A percentile compares a stretch with the other conserved stretches of the same genome.
These are phyloP conservation scores for Acanthamoeba lenticulata DNA, from an alignment of 208 protist species.

Conservation along the genomic window DNA sequence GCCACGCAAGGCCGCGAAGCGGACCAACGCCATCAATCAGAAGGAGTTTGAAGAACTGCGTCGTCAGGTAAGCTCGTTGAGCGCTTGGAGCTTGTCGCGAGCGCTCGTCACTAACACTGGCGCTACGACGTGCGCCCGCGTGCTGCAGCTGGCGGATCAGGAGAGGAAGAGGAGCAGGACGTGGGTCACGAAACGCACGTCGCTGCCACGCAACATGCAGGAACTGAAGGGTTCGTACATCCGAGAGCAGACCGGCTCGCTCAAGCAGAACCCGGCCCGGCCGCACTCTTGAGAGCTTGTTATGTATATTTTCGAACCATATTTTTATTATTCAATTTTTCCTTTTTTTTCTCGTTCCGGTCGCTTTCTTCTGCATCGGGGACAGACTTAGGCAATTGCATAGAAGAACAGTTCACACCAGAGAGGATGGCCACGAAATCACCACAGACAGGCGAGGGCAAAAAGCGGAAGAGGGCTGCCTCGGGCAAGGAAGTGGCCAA, in stretches of 20 bases:
- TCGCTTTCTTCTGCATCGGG: neutral
- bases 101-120: no score
- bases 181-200: neutral
- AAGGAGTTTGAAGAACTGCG: slow-evolving; percentile 10
- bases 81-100: no score
- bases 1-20: neutral
- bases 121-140: no score
- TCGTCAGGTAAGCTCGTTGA: neutral
- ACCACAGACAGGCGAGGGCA: neutral
- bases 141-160: neutral
- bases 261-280: neutral
- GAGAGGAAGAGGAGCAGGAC: slow-evolving; percentile 11
- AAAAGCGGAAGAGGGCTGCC: slow-evolving; percentile 35
- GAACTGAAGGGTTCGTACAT: slow-evolving; percentile 15
- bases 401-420: neutral
- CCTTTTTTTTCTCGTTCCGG: neutral
- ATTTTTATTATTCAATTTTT: neutral
- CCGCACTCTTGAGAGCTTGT: no score
- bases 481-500: neutral
- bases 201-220: neutral
- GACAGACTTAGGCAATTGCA: neutral
- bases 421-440: neutral
- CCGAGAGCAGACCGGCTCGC: neutral
- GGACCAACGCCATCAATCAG: neutral
- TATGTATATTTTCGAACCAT: neutral